Evolutionary conservation across 73 alveolate genomes (phyloP), one percentile per base, ranked within the genome.

Genomic region (Stentor roeselii): DNA sequence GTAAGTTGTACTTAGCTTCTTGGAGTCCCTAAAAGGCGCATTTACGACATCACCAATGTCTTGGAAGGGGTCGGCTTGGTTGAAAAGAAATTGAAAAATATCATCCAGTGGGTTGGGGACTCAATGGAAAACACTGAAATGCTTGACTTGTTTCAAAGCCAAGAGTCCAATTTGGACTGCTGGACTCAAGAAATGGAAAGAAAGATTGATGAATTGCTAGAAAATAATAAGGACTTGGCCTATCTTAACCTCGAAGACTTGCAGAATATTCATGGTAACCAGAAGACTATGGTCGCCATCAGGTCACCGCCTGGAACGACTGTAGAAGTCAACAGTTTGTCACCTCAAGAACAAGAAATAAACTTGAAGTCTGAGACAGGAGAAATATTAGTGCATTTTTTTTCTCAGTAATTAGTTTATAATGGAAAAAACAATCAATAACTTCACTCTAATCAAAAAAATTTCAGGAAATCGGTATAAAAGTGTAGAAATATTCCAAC

Each of bases 61-160:
- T 82, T 88, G 34, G 94, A 88, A 80, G 94, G 94, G 30, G 85
- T 88, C 36, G 94, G 94, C 6, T 86, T 84, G 35, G 89, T 88
- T 77, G 89, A 88, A 82, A 88, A 88, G 78, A 84, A 75, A 30
- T 77, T 75, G 37, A 88, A 88, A 80, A 88, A 88, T 75, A 76
- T 60, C 39, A 88, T 88, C 78, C 83, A 78, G 77, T 88, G 94
- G 91, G 91, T 88, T 32, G 94, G 94, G 82, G 41, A 59, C 76
- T 60, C 84, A 86, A 27, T 39, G 6, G 42, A 78, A 83, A 75
- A 40, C 39, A 34, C 78, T 74, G 37, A 83, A 86, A 39, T 86
- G 84, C 31, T 89, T 78, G 76, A 41, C 60, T 11, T n/a, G n/a
- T 1, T 37, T 38, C 39, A 35, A 21, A 0, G 74, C 6, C 36